A percentile compares a stretch with the other conserved stretches of the same genome.
These are phyloP conservation scores for Heterobasidion occidentale DNA, from an alignment of 1,284 basidiomycete species.

Conservation along the genomic window DNA sequence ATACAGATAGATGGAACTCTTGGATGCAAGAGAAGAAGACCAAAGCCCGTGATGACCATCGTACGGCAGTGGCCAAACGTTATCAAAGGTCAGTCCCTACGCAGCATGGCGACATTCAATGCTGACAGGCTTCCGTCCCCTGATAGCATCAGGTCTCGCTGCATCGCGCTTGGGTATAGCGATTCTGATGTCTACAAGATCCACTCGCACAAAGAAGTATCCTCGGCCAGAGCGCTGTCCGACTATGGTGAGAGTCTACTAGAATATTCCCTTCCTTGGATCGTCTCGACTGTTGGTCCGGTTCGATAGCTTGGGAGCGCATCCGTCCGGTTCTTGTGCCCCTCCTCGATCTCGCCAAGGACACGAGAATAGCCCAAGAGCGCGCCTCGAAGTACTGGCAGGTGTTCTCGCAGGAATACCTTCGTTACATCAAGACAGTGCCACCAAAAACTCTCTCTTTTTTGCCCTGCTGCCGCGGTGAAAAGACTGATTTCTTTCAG, in stretches of 20 bases:
- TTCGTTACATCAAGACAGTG: no score
- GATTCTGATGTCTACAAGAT: neutral
- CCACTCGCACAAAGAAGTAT: neutral
- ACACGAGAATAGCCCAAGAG: no score
- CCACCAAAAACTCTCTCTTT: no score
- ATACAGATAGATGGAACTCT: neutral
- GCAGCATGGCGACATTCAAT: neutral
- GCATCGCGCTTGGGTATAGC: neutral
- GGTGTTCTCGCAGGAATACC: no score
- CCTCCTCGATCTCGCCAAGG: neutral
- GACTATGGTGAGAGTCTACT: neutral
- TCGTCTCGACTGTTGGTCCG: neutral
- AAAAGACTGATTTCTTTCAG: no score
- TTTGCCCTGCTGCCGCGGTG: no score
- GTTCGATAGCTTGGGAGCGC: neutral
- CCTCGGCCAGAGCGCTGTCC: neutral
- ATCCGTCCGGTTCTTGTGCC: neutral
- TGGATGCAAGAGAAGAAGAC: neutral
- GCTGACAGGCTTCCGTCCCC: neutral
- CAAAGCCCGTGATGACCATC: neutral
- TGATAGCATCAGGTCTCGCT: neutral
- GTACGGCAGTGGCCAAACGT: neutral
- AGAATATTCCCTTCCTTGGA: no score
- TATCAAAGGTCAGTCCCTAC: neutral
- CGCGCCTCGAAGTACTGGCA: no score